phyloP scores from a whole-genome alignment of 1,139 yeast genomes.

The Blastobotrys proliferans region DNA sequence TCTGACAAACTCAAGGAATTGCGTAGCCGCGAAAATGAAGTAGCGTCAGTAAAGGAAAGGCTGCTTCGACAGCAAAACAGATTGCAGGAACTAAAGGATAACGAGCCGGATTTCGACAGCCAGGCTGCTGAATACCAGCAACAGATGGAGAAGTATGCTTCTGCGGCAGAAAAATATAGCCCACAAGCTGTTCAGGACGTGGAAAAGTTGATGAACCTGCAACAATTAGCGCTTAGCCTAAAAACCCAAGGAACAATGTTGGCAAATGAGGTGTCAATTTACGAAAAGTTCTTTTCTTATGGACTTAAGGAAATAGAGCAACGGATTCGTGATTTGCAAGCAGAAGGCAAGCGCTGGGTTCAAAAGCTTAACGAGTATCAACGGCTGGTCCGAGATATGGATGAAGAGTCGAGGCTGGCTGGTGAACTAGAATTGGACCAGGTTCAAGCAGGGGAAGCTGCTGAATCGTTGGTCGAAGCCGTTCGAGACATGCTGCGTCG shows the following conservation, averaged over 20 bases:
- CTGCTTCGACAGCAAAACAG: constrained; percentile 1
- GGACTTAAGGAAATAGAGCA: constrained; percentile 21
- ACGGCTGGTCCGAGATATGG: constrained; percentile 3
- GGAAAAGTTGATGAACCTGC: constrained; percentile 1
- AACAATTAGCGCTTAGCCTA: background rate
- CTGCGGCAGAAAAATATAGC: background rate
- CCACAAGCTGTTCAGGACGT: background rate
- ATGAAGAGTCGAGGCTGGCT: too few species aligned
- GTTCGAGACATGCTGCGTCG: background rate
- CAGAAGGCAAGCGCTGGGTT: constrained; percentile 6
- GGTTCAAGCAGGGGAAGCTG: background rate
- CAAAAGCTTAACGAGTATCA: constrained; percentile 2
- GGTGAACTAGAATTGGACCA: background rate
- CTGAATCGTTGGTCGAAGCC: background rate
- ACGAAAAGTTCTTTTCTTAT: constrained; percentile 7
- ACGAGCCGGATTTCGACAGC: constrained; percentile 24
- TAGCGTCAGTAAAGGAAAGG: background rate
- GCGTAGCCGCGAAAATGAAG: too few species aligned
- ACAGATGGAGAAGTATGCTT: constrained; percentile 20
- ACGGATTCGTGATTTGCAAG: constrained; percentile 13
- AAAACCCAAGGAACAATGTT: background rate
- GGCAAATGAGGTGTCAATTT: constrained; percentile 6
- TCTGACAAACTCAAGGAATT: too few species aligned
- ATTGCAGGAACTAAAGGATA: constrained; percentile 3
- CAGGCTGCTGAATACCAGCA: constrained; percentile 22